Percentiles rank a stretch among this genome's conserved stretches.
Conservation (phyloP, 2,329 filamentous ascomycete genomes). For the Parastagonospora nodorum region DNA sequence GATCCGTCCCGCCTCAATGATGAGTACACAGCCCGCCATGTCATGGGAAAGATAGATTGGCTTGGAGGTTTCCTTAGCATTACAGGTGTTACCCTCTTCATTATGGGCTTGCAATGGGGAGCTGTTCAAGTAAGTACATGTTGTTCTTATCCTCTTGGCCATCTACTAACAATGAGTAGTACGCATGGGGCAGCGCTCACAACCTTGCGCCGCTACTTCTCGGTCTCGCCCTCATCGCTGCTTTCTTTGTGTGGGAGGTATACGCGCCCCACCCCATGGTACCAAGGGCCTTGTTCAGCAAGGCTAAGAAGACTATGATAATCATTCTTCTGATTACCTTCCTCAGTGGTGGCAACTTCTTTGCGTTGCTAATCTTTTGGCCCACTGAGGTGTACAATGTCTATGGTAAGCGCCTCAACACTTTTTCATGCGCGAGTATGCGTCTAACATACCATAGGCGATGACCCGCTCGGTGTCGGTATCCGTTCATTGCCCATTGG, state of each 20-base stretch:
- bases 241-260: slow-evolving; percentile 58
- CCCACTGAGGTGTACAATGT: slow-evolving; percentile 42
- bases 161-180: slow-evolving; percentile 55
- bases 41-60: slow-evolving; percentile 37
- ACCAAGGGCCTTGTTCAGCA: slow-evolving; percentile 40
- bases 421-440: no score
- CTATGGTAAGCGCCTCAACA: slow-evolving; percentile 26
- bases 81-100: slow-evolving; percentile 37
- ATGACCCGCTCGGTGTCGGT: slow-evolving; percentile 68
- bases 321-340: slow-evolving; percentile 42
- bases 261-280: slow-evolving; percentile 53
- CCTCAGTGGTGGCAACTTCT: slow-evolving; percentile 42
- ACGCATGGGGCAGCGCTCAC: slow-evolving; percentile 60
- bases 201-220: slow-evolving; percentile 61
- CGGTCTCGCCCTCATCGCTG: slow-evolving; percentile 54
- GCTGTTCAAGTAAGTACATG: slow-evolving; percentile 37
- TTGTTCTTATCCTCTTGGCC: slow-evolving; percentile 33
- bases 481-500: slow-evolving; percentile 68
- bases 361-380: slow-evolving; percentile 43
- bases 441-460: slow-evolving; percentile 32
- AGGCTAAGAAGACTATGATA: slow-evolving; percentile 37
- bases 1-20: slow-evolving; percentile 44
- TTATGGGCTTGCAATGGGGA: slow-evolving; percentile 48
- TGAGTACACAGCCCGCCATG: slow-evolving; percentile 43
- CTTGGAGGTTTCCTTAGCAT: slow-evolving; percentile 38